phyloP scores from a whole-genome alignment of 1,284 basidiomycete species.

The Ustilago esculenta region DNA sequence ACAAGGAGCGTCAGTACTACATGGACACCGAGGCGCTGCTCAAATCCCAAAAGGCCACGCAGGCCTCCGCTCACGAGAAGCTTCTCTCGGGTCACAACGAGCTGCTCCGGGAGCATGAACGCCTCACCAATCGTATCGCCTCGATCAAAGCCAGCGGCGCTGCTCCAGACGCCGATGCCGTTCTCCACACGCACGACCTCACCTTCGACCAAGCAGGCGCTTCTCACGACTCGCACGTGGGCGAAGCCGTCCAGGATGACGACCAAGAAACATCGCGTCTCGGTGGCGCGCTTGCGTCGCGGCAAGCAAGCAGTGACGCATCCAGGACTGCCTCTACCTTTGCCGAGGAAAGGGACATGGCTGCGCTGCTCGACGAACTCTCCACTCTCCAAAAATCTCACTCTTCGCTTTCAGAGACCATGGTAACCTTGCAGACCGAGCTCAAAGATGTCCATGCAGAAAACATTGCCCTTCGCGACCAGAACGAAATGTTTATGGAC shows the following conservation, averaged over 20 bases:
- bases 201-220: background rate
- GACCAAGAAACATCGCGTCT: background rate
- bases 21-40: slow-evolving; percentile 53
- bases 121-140: slow-evolving; percentile 40
- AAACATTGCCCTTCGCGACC: slow-evolving; percentile 46
- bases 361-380: slow-evolving; percentile 34
- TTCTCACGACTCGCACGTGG: background rate
- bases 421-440: slow-evolving; percentile 49
- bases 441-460: slow-evolving; percentile 45
- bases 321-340: slow-evolving; percentile 14
- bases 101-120: slow-evolving; percentile 49
- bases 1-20: slow-evolving; percentile 61
- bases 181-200: background rate
- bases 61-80: slow-evolving; percentile 46
- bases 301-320: background rate
- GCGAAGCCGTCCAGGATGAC: background rate
- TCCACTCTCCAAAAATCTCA: slow-evolving; percentile 41
- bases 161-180: background rate
- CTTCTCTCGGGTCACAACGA: slow-evolving; percentile 47
- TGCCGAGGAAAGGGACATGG: slow-evolving; percentile 28
- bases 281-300: background rate
- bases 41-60: slow-evolving; percentile 48
- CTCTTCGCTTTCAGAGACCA: slow-evolving; percentile 41
- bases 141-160: slow-evolving; percentile 29
- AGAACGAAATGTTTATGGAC: slow-evolving; percentile 56